Percentiles rank a stretch among this genome's conserved stretches.
These are phyloP conservation scores for Sordaria brevicollis DNA, from an alignment of 495 filamentous ascomycete species.

Conservation along the genomic window DNA sequence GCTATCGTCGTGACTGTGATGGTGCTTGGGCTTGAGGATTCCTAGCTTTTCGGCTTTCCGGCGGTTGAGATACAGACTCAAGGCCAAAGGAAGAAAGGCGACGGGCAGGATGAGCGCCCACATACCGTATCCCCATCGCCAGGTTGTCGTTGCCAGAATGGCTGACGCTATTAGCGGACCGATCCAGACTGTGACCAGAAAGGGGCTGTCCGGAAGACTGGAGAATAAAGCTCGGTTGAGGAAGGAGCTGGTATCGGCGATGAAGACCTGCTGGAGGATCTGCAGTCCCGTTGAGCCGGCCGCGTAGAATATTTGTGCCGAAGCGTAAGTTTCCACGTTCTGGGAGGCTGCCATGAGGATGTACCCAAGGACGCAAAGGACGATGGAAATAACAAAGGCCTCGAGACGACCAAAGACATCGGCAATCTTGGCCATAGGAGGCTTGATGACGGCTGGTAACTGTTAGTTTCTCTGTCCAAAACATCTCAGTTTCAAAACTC, in stretches of 20 bases:
- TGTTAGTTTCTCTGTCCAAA: not conserved
- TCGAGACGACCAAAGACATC: slow-evolving; percentile 35
- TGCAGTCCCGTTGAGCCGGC: slow-evolving; percentile 42
- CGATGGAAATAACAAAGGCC: slow-evolving; percentile 25
- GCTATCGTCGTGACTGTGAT: not conserved
- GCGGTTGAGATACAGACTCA: slow-evolving; percentile 44
- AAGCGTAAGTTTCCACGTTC: slow-evolving; percentile 31
- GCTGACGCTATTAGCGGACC: slow-evolving; percentile 33
- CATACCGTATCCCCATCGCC: slow-evolving; percentile 53
- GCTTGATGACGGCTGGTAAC: slow-evolving; percentile 28
- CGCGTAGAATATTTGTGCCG: slow-evolving; percentile 40
- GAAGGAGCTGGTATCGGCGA: slow-evolving; percentile 56
- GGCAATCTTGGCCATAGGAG: slow-evolving; percentile 33
- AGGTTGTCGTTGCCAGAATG: slow-evolving; percentile 36
- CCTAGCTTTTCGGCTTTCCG: slow-evolving; percentile 38
- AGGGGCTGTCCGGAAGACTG: slow-evolving; percentile 49
- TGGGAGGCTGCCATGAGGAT: slow-evolving; percentile 27
- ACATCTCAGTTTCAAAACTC: not conserved
- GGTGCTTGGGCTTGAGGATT: slow-evolving; percentile 16
- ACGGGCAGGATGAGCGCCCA: slow-evolving; percentile 48
- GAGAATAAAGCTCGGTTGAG: slow-evolving; percentile 51
- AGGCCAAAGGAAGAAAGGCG: slow-evolving; percentile 39
- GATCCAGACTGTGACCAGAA: slow-evolving; percentile 50
- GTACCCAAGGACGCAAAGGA: slow-evolving; percentile 28
- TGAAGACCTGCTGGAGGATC: slow-evolving; percentile 50